Base-by-base conservation (phyloP, 1,139 yeast genomes). In the Pichia sp. region DNA sequence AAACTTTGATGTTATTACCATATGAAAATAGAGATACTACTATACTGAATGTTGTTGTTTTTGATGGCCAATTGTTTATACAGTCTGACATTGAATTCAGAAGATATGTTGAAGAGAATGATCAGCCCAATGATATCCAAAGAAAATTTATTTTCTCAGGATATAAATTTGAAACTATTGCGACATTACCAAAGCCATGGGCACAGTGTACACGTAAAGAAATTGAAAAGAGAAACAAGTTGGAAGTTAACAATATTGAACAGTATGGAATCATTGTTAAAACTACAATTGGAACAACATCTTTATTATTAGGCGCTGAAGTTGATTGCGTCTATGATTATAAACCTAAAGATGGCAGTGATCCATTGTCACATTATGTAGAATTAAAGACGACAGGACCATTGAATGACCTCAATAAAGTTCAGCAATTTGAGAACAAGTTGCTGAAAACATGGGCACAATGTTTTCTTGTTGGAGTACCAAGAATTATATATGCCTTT, bases 391-490 rank as follows among this genome's bases (percentile, higher is more conserved):
- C 97, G 1, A 69, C 82, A 6, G 72, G 76, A 41, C 69, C 73
- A 9, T 71, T 90, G 0, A 73, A 70, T 30, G 69, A 72, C 38
- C 78, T 77, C 11, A 70, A 71, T 15, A 80, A 79, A 37, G 77
- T 80, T 23, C 67, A 69, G 30, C 72, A 68, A 7, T 89, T 90
- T 60, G 96, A 90, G 62, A 76, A 66, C 64, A 89, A 82, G 63
- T 66, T 90, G 40, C 78, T 83, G 63, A 78, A 73, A 53, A 76
- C 94, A 0, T 94, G 99, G 99, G 89, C 96, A 3, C 97, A 90
- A 68, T 83, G 95, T 54, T 94, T 90, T 64, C 68, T 94, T 39
- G 73, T 88, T 46, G 98, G 98, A 4, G 76, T 90, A 18, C 81
- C 84, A 12, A 78, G 77, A 52, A 74, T 92, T 4, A 77, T 86